phyloP scores from a whole-genome alignment of 257 asterid genomes.

The Verbena officinalis region DNA sequence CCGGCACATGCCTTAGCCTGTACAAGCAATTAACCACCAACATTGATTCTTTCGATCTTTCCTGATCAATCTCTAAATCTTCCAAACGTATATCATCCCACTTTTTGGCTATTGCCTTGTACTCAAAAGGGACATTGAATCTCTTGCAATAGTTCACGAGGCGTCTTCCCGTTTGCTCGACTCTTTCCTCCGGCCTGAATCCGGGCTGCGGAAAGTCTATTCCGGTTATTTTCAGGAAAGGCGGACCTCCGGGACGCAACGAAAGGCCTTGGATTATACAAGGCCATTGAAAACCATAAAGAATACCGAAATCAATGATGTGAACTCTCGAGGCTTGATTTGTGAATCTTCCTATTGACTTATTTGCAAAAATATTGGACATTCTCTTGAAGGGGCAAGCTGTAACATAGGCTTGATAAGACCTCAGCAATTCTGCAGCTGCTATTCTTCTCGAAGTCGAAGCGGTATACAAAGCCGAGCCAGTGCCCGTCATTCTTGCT shows the following conservation, averaged over 20 bases:
- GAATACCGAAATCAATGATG: constrained; percentile 68
- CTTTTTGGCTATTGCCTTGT: constrained; percentile 57
- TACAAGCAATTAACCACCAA: constrained; percentile 63
- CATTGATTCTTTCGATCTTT: constrained; percentile 41
- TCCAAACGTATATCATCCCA: constrained; percentile 55
- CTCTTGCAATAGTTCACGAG: constrained; percentile 46
- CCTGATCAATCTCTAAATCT: constrained; percentile 45
- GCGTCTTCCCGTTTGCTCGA: constrained; percentile 62
- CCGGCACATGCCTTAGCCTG: constrained; percentile 51
- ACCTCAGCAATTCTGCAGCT: constrained; percentile 43
- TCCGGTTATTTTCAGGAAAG: constrained; percentile 57
- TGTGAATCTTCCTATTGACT: constrained; percentile 41
- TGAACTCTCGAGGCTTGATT: constrained; percentile 43
- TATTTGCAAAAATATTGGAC: constrained; percentile 63
- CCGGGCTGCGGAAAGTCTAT: constrained; percentile 74
- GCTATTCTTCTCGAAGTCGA: constrained; percentile 30
- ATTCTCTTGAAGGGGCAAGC: constrained; percentile 61
- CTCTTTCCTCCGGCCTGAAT: constrained; percentile 57
- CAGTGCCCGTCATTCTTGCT: constrained; percentile 60
- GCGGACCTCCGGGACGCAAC: constrained; percentile 64
- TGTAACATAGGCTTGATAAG: constrained; percentile 47
- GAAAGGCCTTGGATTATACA: constrained; percentile 66
- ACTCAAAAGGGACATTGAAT: constrained; percentile 57
- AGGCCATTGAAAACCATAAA: constrained; percentile 84
- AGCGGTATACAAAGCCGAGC: constrained; percentile 45